Percentiles rank a stretch among this genome's conserved stretches.
Conservation (phyloP, 495 filamentous ascomycete species). For the Penicillium simplicissimum region DNA sequence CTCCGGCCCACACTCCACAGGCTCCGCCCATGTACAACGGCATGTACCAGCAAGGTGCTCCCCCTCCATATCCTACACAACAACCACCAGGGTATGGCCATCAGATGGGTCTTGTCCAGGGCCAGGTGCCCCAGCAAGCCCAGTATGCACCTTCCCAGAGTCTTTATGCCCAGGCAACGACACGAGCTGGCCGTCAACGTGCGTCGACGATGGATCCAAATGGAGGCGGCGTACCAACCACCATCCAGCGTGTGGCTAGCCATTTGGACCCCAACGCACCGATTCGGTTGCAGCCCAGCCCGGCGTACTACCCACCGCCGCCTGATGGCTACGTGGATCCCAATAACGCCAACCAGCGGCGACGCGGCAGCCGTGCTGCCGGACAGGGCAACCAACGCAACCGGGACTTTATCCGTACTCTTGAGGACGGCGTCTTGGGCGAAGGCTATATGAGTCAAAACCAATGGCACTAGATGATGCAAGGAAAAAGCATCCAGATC, state of each 20-base stretch:
- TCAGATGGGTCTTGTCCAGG: conserved; percentile 71
- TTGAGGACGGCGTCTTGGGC: conserved; percentile 89
- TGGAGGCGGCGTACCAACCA: conserved; percentile 83
- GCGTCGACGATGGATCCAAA: conserved; percentile 96
- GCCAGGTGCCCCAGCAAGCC: conserved; percentile 62
- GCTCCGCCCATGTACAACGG: conserved; percentile 74
- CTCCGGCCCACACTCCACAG: conserved; percentile 45
- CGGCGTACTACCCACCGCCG: conserved; percentile 97
- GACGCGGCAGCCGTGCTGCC: conserved; percentile 74
- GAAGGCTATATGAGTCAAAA: conserved; percentile 72
- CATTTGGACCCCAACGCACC: conserved; percentile 95
- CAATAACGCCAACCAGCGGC: conserved; percentile 60
- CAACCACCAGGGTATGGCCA: conserved; percentile 66
- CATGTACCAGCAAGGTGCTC: conserved; percentile 76
- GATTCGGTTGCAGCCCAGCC: conserved; percentile 91
- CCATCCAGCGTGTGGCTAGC: conserved; percentile 94
- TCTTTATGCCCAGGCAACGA: conserved; percentile 84
- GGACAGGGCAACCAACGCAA: conserved; percentile 60
- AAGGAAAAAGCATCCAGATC: neutral
- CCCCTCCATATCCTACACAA: conserved; percentile 80
- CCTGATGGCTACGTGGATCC: conserved; percentile 74
- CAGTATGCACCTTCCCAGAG: conserved; percentile 70
- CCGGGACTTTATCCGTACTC: conserved; percentile 86
- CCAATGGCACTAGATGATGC: conserved; percentile 58
- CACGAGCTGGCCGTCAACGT: conserved; percentile 79